Evolutionary conservation across 352 stramenopile genomes (phyloP), one percentile per base, ranked within the genome.

Genomic region (Phytopythium aichiense): DNA sequence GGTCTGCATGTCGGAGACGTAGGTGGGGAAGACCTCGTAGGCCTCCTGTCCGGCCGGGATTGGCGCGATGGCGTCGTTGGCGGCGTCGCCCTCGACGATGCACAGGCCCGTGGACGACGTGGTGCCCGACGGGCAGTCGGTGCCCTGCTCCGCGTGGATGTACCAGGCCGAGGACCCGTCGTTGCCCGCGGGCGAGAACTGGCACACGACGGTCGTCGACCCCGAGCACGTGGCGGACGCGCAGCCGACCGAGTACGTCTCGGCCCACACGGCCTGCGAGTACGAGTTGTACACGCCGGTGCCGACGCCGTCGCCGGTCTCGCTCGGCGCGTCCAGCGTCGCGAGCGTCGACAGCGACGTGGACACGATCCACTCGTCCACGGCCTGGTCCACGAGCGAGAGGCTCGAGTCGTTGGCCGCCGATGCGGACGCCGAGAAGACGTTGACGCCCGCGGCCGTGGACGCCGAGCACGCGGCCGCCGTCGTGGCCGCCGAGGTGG

Each of bases 261-360:
- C 49, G 7, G 75, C 65, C 83, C 83, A 92, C n/a, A 92, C 59
- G 38, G 89, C 66, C 71, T 90, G 83, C 59, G 83, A 92, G 63
- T 92, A 92, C 45, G 81, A 76, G 66, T 84, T 88, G 67, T 92
- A 90, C 12, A 74, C 71, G 25, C 79, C 79, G 3, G 71, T 67
- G 58, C 83, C 83, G 22, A 92, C 72, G 0, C 65, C 59, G 1
- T 87, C 68, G n/a, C 75, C 79, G 1, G 54, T 52, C 7, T 56
- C 51, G 28, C 75, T 73, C 7, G 83, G 83, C n/a, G 82, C 75
- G 0, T 56, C 56, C 43, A 92, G 23, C 31, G 63, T 82, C 61
- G 64, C 58, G 23, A 89, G 74, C 40, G 73, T 76, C 43, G 69
- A 67, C 60, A 84, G 61, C 6, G 73, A 83, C 11, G 75, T 79